Evolutionary conservation across 2,329 filamentous ascomycete species (phyloP).

Genomic region (Pestalotiopsis sp.): DNA sequence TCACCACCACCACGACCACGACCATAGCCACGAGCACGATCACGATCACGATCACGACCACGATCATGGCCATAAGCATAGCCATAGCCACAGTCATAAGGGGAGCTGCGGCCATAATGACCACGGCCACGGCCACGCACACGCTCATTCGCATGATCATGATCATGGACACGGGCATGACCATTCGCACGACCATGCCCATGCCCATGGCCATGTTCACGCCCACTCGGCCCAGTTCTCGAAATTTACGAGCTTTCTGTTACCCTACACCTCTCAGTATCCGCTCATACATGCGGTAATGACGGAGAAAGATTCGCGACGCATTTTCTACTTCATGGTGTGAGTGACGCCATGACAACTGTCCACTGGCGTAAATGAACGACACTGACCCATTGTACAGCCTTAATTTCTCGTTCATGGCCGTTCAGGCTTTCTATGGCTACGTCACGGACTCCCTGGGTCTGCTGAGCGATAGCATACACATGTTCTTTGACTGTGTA

Average conservation of each 20-base stretch:
- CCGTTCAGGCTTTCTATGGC: constrained; percentile 91
- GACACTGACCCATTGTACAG: constrained; percentile 45
- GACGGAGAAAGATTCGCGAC: constrained; percentile 86
- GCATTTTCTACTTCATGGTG: constrained; percentile 97
- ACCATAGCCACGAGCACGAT: constrained; percentile 28
- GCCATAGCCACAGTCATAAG: constrained; percentile 19
- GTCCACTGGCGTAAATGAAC: constrained; percentile 10
- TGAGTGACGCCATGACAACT: constrained; percentile 45
- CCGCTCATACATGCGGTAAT: constrained; percentile 86
- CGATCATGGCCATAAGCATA: constrained; percentile 17
- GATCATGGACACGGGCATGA: constrained; percentile 20
- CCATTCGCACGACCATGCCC: constrained; percentile 16
- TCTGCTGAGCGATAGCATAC: constrained; percentile 94
- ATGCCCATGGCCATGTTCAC: constrained; percentile 20
- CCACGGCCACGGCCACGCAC: constrained; percentile 17
- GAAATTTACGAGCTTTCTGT: constrained; percentile 69
- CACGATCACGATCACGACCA: constrained; percentile 28
- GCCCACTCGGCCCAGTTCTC: constrained; percentile 58
- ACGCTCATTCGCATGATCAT: constrained; percentile 22
- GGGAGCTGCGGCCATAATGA: constrained; percentile 24
- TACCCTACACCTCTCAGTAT: constrained; percentile 70
- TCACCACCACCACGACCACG: constrained; percentile 28
- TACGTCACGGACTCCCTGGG: constrained; percentile 92
- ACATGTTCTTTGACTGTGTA: constrained; percentile 99
- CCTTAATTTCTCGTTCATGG: constrained; percentile 93